Evolutionary conservation across 768 basidiomycete species (phyloP).

Genomic region (Amanita fuliginea): DNA sequence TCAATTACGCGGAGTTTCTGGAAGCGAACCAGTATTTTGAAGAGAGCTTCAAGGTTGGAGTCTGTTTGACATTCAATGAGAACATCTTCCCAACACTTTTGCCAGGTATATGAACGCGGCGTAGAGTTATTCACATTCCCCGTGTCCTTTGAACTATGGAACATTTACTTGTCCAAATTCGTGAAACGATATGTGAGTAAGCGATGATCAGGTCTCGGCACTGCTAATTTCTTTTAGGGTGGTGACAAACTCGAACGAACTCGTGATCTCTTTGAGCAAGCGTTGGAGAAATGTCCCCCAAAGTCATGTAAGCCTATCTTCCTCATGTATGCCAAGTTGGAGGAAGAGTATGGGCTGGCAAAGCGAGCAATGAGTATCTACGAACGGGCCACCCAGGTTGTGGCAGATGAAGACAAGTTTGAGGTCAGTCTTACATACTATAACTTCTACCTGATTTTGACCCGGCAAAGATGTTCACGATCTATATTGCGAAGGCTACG

Average conservation of each 20-base stretch:
- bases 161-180: constrained; percentile 96
- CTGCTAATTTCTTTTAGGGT: constrained; percentile 36
- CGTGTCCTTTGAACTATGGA: constrained; percentile 98
- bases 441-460: neutral
- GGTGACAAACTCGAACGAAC: constrained; percentile 91
- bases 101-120: constrained; percentile 88
- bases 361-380: constrained; percentile 95
- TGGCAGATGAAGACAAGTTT: constrained; percentile 87
- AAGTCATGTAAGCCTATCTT: constrained; percentile 93
- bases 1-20: constrained; percentile 94
- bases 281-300: constrained; percentile 89
- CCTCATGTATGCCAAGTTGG: constrained; percentile 91
- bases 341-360: constrained; percentile 91
- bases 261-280: constrained; percentile 97
- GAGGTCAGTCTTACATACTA: constrained; percentile 48
- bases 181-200: constrained; percentile 84
- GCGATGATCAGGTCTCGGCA: neutral
- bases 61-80: neutral
- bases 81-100: constrained; percentile 7
- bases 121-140: constrained; percentile 98
- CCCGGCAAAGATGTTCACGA: constrained; percentile 71
- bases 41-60: constrained; percentile 85
- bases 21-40: constrained; percentile 99
- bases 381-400: constrained; percentile 82
- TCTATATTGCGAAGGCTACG: constrained; percentile 96